Percentiles rank a stretch among this genome's conserved stretches.
Conservation (phyloP, 2,329 filamentous ascomycete species). For the Bipolaris victoriae region DNA sequence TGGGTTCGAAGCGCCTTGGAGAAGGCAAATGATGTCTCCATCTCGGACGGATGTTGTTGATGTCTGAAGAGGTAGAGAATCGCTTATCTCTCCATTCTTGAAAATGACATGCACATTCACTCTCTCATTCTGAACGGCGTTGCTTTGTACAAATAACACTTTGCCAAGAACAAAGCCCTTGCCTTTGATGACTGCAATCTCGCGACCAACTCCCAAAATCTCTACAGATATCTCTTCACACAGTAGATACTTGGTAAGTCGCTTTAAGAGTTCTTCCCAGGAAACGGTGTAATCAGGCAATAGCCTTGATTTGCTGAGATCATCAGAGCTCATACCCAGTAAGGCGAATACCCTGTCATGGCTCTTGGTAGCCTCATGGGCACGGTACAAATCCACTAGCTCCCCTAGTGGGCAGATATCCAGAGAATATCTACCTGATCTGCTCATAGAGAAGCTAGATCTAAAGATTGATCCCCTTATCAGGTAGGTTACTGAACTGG, state of each 20-base stretch:
- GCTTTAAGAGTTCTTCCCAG: conserved; percentile 20
- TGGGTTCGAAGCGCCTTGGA: conserved; percentile 13
- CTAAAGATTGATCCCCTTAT: too few relatives aligned
- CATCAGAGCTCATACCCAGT: too few relatives aligned
- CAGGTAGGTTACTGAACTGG: too few relatives aligned
- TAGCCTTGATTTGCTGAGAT: conserved; percentile 9
- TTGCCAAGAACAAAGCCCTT: conserved; percentile 20
- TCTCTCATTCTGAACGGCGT: not conserved
- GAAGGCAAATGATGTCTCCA: not conserved
- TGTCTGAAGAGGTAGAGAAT: conserved; percentile 10
- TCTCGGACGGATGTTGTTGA: conserved; percentile 8
- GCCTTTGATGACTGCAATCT: conserved; percentile 17
- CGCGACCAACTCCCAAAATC: conserved; percentile 9
- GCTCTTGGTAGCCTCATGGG: too few relatives aligned
- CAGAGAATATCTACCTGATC: too few relatives aligned
- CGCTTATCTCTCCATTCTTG: not conserved
- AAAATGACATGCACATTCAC: not conserved
- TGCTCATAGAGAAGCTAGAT: too few relatives aligned
- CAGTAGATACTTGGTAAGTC: conserved; percentile 17
- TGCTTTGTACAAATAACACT: not conserved
- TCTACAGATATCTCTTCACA: conserved; percentile 18
- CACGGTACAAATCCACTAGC: too few relatives aligned
- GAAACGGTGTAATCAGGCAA: conserved; percentile 20
- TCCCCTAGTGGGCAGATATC: too few relatives aligned
- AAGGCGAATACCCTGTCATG: too few relatives aligned